These are phyloP conservation scores for Populus davidiana DNA, from an alignment of 345 rosid genomes.

Conservation along the genomic window DNA sequence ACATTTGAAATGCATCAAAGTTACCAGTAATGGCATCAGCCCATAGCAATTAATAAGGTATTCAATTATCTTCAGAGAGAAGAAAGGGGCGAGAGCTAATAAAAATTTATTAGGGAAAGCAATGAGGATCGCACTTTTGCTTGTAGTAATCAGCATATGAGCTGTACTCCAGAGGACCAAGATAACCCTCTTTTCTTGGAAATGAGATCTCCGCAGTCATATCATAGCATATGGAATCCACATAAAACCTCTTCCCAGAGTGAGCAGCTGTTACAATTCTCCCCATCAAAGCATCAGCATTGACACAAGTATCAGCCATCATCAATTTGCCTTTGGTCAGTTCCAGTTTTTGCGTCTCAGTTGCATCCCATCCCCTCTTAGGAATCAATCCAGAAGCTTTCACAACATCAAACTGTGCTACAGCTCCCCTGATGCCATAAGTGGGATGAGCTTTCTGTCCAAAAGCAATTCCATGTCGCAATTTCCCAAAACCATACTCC, in stretches of 20 bases:
- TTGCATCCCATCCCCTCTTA: slow-evolving; percentile 51
- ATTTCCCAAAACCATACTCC: slow-evolving; percentile 95
- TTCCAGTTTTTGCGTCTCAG: slow-evolving; percentile 39
- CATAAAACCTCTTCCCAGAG: slow-evolving; percentile 98
- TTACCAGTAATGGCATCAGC: slow-evolving; percentile 31
- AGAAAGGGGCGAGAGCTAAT: neutral
- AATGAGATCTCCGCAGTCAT: slow-evolving; percentile 94
- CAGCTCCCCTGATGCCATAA: slow-evolving; percentile 97
- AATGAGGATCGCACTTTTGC: slow-evolving; percentile 64
- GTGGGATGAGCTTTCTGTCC: slow-evolving; percentile 95
- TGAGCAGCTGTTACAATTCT: slow-evolving; percentile 93
- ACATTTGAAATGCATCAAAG: slow-evolving; percentile 40
- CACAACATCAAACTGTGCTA: slow-evolving; percentile 88
- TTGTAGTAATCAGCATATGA: slow-evolving; percentile 89
- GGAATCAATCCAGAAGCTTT: slow-evolving; percentile 90
- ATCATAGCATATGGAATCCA: slow-evolving; percentile 76
- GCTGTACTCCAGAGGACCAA: slow-evolving; percentile 94
- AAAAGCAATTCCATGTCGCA: slow-evolving; percentile 81
- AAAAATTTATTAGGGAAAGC: neutral
- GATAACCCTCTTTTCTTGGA: slow-evolving; percentile 98
- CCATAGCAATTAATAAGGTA: slow-evolving; percentile 20
- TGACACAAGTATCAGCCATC: slow-evolving; percentile 74
- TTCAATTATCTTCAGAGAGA: neutral
- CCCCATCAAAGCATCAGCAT: slow-evolving; percentile 67
- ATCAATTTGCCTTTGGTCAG: slow-evolving; percentile 52